Base-by-base conservation (phyloP, 805 yeast species). In the Pichia heedii region DNA sequence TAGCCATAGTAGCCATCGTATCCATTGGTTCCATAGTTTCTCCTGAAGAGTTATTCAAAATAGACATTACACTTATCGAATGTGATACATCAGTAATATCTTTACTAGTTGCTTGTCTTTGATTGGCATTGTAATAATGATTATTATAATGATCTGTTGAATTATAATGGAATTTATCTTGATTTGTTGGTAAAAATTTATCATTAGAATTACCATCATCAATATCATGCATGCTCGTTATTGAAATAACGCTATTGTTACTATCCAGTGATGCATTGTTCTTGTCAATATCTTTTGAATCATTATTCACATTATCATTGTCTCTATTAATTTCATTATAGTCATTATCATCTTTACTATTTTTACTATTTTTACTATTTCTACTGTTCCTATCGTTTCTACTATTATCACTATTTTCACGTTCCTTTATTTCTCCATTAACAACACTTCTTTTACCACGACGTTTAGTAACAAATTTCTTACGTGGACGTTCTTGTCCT, bases 21-120 rank as follows among this genome's bases (percentile, higher is more conserved):
- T 16, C 12, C 5, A 29, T 29, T 2, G 32, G 32, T 29, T 29
- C 32, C 32, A 29, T 29, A 13, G 32, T 29, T 29, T 29, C 32
- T 7, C 32, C 15, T 12, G 32, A 29, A 13, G 32, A n/a, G 15
- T 29, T 29, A 13, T 29, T 16, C 6, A 29, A 12, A 10, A 29
- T 7, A 2, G 32, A 22, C 37, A 35, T 35, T 4, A 27, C 37
- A 40, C 60, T 54, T 15, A 54, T 27, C 36, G 53, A 55, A 1
- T 51, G 51, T 13, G 52, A 49, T 9, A 49, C 40, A 15, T 45
- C 48, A n/a, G 44, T 46, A 20, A 45, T 10, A 4, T 29, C 32
- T 10, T 12, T 33, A 21, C 6, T n/a, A n/a, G n/a, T n/a, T n/a
- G n/a, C n/a, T n/a, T 27, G 7, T 29, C 32, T 13, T 12, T 29